phyloP scores from a whole-genome alignment of 2,329 filamentous ascomycete species.

The Trematosphaeria pertusa region DNA sequence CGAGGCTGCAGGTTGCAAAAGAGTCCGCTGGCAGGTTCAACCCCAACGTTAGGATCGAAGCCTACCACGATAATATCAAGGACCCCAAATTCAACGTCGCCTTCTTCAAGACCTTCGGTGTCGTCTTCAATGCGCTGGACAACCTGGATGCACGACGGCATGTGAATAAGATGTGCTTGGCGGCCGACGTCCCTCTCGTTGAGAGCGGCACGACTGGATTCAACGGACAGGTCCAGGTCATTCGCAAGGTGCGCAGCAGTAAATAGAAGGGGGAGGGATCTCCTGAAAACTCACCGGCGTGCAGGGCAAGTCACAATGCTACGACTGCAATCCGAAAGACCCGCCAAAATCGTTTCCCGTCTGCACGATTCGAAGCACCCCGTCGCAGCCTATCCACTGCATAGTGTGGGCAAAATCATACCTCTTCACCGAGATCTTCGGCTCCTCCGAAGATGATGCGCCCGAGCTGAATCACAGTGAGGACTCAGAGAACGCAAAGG shows the following conservation, averaged over 20 bases:
- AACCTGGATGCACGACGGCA: constrained; percentile 93
- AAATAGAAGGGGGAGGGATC: no score
- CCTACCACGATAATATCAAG: constrained; percentile 95
- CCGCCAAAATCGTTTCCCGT: constrained; percentile 93
- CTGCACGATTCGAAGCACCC: constrained; percentile 95
- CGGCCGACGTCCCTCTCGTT: constrained; percentile 86
- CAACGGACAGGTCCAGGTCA: constrained; percentile 96
- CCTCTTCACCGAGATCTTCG: constrained; percentile 92
- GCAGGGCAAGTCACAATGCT: constrained; percentile 85
- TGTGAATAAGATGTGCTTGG: constrained; percentile 97
- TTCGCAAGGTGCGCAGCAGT: constrained; percentile 75
- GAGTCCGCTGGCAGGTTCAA: constrained; percentile 92
- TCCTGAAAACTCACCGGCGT: no score
- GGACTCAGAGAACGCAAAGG: constrained; percentile 81
- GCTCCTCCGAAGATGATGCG: constrained; percentile 84
- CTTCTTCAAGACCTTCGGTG: constrained; percentile 82
- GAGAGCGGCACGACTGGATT: constrained; percentile 98
- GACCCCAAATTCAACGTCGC: constrained; percentile 82
- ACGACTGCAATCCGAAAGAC: constrained; percentile 91
- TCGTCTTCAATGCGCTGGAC: constrained; percentile 97
- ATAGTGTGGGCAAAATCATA: constrained; percentile 99
- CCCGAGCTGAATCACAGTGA: constrained; percentile 79
- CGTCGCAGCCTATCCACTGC: constrained; percentile 95
- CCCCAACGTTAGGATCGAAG: constrained; percentile 82
- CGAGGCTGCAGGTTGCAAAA: constrained; percentile 76